Evolutionary conservation across 2,329 filamentous ascomycete species (phyloP).

Genomic region (Fusarium falciforme): DNA sequence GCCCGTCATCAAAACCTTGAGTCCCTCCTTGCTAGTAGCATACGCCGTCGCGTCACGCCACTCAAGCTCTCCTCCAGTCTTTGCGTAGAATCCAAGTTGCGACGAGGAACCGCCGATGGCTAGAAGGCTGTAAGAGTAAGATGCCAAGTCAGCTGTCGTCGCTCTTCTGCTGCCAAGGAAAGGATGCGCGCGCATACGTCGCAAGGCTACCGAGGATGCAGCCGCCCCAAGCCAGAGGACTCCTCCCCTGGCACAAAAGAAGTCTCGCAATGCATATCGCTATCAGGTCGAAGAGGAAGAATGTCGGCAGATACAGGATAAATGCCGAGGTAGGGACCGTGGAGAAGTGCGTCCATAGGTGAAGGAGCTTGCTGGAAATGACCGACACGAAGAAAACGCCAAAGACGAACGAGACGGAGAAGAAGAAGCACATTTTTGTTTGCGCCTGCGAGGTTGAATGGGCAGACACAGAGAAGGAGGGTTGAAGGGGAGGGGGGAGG

Average conservation of each 20-base stretch:
- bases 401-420: constrained; percentile 44
- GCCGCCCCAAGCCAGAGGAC: constrained; percentile 32
- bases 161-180: not conserved
- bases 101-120: constrained; percentile 45
- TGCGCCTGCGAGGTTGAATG: constrained; percentile 28
- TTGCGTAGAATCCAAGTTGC: constrained; percentile 47
- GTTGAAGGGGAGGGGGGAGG: constrained; percentile 4
- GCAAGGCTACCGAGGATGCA: constrained; percentile 37
- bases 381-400: constrained; percentile 46
- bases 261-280: constrained; percentile 41
- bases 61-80: constrained; percentile 48
- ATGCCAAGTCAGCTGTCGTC: constrained; percentile 10
- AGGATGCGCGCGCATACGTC: constrained; percentile 36
- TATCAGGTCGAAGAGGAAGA: constrained; percentile 45
- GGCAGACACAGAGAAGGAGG: constrained; percentile 10
- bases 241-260: constrained; percentile 39
- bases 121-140: constrained; percentile 35
- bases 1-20: constrained; percentile 48
- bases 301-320: constrained; percentile 48
- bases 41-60: constrained; percentile 48
- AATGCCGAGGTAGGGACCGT: constrained; percentile 44
- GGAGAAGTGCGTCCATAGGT: constrained; percentile 42
- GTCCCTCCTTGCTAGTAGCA: constrained; percentile 45
- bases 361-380: constrained; percentile 44
- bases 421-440: constrained; percentile 31